A percentile compares a stretch with the other conserved stretches of the same genome.
Conservation (phyloP, 2,329 filamentous ascomycete genomes). For the Colletotrichum theobromicola region DNA sequence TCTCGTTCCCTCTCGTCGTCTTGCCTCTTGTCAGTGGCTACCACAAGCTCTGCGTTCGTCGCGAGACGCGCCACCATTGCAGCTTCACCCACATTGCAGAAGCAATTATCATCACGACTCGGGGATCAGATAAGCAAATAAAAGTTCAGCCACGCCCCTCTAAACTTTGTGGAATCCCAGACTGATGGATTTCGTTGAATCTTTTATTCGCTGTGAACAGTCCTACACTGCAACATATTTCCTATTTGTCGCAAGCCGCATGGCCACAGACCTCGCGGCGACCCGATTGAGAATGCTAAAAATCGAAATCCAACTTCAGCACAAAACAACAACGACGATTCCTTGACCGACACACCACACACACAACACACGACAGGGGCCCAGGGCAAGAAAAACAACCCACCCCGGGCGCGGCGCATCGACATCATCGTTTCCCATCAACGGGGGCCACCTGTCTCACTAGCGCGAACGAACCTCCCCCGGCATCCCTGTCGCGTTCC, state of each 20-base stretch:
- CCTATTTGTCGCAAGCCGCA: background rate
- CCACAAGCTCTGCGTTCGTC: constrained; percentile 1
- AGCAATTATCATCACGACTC: background rate
- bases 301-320: background rate
- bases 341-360: background rate
- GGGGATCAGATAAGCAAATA: background rate
- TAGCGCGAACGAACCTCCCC: constrained; percentile 25
- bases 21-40: background rate
- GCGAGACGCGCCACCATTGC: background rate
- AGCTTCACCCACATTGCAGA: background rate
- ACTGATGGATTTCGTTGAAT: background rate
- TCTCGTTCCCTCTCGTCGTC: background rate
- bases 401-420: constrained; percentile 17
- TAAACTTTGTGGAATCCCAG: background rate
- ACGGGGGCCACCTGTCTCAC: constrained; percentile 22
- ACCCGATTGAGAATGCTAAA: background rate
- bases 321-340: background rate
- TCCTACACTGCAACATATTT: background rate
- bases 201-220: background rate
- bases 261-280: background rate
- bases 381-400: background rate
- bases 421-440: constrained; percentile 22
- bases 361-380: background rate
- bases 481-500: constrained; percentile 20
- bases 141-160: background rate